phyloP scores from a whole-genome alignment of 805 yeast species.

The Kuraishia ogatae region DNA sequence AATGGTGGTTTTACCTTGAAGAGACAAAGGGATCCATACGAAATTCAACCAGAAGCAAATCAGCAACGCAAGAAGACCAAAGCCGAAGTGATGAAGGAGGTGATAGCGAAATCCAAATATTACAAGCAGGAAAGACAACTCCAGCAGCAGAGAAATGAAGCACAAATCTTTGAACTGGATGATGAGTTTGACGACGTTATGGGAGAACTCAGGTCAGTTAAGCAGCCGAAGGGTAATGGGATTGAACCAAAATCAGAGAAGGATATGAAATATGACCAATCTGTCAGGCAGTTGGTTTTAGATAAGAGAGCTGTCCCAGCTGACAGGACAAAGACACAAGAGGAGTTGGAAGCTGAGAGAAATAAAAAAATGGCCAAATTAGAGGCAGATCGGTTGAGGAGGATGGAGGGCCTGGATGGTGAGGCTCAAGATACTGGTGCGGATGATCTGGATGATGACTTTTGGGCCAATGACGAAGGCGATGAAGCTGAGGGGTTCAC shows the following conservation, averaged over 20 bases:
- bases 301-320: conserved; percentile 77
- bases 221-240: conserved; percentile 12
- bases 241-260: conserved; percentile 31
- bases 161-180: conserved; percentile 58
- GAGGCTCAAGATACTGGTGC: conserved; percentile 40
- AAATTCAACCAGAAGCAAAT: conserved; percentile 6
- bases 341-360: conserved; percentile 55
- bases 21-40: conserved; percentile 15
- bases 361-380: conserved; percentile 50
- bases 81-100: conserved; percentile 80
- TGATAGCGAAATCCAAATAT: conserved; percentile 74
- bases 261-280: conserved; percentile 48
- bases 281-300: conserved; percentile 55
- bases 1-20: conserved; percentile 26
- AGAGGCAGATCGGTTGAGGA: conserved; percentile 58
- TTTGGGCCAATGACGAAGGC: conserved; percentile 53
- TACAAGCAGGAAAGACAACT: conserved; percentile 70
- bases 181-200: conserved; percentile 67
- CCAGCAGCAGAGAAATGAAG: conserved; percentile 50
- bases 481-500: conserved; percentile 34
- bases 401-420: conserved; percentile 64
- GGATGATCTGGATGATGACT: conserved; percentile 62
- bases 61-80: conserved; percentile 65
- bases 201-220: conserved; percentile 35
- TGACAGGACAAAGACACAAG: conserved; percentile 72